Evolutionary conservation across 1,284 basidiomycete species (phyloP).

Genomic region (Sparassis latifolia): DNA sequence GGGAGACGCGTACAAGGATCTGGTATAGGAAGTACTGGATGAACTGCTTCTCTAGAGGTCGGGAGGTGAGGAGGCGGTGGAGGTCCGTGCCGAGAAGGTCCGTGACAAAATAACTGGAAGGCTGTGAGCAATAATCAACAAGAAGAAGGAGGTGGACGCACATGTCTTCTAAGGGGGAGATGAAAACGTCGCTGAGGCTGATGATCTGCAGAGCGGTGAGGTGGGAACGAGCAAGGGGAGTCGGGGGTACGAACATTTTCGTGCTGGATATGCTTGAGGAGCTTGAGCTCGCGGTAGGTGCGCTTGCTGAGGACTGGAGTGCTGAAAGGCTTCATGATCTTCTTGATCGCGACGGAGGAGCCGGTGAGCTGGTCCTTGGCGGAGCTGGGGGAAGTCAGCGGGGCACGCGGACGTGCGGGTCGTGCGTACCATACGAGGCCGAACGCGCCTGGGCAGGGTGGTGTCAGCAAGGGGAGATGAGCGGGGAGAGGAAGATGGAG

Average conservation of each 20-base stretch:
- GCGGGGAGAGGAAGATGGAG: conserved; percentile 13
- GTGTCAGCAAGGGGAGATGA: conserved; percentile 11
- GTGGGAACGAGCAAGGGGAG: not conserved
- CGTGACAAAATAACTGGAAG: conserved; percentile 92
- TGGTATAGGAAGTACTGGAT: conserved; percentile 99
- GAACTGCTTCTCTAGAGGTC: conserved; percentile 98
- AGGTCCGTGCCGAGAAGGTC: conserved; percentile 98
- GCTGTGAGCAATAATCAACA: conserved; percentile 7
- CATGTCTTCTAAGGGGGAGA: conserved; percentile 97
- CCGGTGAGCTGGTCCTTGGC: conserved; percentile 97
- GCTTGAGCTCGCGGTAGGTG: conserved; percentile 97
- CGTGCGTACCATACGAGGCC: conserved; percentile 85
- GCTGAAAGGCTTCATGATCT: conserved; percentile 87
- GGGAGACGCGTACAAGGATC: conserved; percentile 65
- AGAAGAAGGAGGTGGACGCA: conserved; percentile 32
- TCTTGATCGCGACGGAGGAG: conserved; percentile 81
- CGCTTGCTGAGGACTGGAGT: conserved; percentile 97
- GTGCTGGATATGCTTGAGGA: conserved; percentile 98
- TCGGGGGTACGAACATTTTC: conserved; percentile 70
- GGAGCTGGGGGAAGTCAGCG: conserved; percentile 48
- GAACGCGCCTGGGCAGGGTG: conserved; percentile 65
- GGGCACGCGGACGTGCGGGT: not conserved
- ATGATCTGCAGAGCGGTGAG: conserved; percentile 69
- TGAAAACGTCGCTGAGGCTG: conserved; percentile 97
- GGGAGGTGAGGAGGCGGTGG: conserved; percentile 92